Evolutionary conservation across 139 green algal species (phyloP), one percentile per base, ranked within the genome.

Genomic region (Yamagishiella unicocca): DNA sequence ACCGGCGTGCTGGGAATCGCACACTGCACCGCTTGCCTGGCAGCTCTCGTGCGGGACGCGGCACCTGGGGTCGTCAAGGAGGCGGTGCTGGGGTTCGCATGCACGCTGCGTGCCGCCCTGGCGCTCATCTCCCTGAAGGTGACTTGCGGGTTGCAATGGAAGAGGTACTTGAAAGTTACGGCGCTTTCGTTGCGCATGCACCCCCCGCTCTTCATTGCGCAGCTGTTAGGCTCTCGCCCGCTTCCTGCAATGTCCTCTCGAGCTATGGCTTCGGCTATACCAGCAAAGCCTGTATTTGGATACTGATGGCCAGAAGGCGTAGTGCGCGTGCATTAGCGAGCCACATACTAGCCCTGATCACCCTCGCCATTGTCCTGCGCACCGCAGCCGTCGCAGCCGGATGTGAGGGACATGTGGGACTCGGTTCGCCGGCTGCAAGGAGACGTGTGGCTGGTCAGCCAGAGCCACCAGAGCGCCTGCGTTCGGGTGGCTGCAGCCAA

Each of bases 401-500:
- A 73, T 42, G 84, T 84, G 58, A 37, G 53, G 6, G 84, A 82
- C 19, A 70, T 79, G 50, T 89, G 84, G 84, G 84, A 89, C 29
- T 43, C 66, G 24, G 84, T 83, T n/a, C 84, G 73, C 35, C 46
- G 74, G 3, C 50, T 84, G 84, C 74, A 76, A 25, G 53, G 24
- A 21, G 58, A 58, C 29, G 46, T 71, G 33, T 50, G 9, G 12
- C 37, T 6, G 1, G 33, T 80, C 10, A 40, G 70, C 40, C 54
- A 75, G 70, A 50, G 5, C 17, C 73, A 83, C 71, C n/a, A 14
- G 40, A 76, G 29, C 70, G 71, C 82, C 35, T 70, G 70, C 35
- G 87, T 90, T 40, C 50, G 73, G 37, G 42, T 90, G 68, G 75
- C 78, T 0, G 79, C 37, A 25, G 70, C 72, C 29, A 90, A 90